Evolutionary conservation across 139 green algal species (phyloP).

Genomic region (Penium margaritaceum): DNA sequence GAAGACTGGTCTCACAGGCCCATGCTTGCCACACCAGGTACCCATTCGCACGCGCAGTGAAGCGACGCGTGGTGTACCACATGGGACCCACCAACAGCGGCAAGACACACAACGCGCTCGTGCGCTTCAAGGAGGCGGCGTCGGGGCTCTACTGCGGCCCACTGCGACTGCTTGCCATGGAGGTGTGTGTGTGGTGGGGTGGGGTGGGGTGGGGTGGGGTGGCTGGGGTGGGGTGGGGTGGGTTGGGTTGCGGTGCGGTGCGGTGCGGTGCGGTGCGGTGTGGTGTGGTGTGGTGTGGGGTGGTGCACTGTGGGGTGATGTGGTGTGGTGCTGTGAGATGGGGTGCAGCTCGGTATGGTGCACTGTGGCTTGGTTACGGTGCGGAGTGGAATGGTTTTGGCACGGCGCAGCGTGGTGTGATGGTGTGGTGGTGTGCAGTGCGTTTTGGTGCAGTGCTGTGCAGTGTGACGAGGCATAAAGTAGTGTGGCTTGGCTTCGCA

Average conservation of each 20-base stretch:
- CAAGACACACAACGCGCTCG: constrained; percentile 85
- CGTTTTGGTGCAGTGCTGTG: too few species aligned
- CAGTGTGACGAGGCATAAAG: too few species aligned
- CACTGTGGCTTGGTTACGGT: too few species aligned
- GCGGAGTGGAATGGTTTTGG: too few species aligned
- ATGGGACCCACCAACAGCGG: constrained; percentile 89
- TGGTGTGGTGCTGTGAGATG: neutral
- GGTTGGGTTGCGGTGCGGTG: neutral
- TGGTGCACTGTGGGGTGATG: neutral
- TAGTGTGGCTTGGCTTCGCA: too few species aligned
- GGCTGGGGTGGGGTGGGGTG: neutral
- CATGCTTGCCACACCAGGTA: constrained; percentile 51
- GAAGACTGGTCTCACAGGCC: too few species aligned
- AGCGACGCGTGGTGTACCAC: constrained; percentile 80
- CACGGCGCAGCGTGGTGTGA: too few species aligned
- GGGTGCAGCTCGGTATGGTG: too few species aligned
- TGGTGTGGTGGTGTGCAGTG: too few species aligned
- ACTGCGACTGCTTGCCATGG: constrained; percentile 85
- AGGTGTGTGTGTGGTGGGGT: constrained; percentile 55
- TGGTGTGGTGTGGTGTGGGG: neutral
- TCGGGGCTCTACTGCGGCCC: constrained; percentile 86
- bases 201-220: neutral
- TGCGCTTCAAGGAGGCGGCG: constrained; percentile 39
- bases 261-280: neutral
- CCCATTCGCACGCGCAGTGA: constrained; percentile 68